These are phyloP conservation scores for Carex myosuroides DNA, from an alignment of 176 grass and related monocot genomes.

Conservation along the genomic window DNA sequence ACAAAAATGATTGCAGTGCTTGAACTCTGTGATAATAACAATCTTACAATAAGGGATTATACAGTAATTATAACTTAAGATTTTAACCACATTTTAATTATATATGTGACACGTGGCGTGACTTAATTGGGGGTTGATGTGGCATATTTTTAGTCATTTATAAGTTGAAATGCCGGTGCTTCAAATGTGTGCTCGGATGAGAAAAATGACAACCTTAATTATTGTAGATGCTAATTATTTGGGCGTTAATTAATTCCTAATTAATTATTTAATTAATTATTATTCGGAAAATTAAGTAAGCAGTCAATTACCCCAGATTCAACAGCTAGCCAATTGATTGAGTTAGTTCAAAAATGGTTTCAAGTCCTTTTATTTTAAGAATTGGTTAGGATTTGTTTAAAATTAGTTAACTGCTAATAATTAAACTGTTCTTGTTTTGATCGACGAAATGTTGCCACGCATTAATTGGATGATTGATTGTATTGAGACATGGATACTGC, in stretches of 20 bases:
- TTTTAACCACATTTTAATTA: too few relatives aligned
- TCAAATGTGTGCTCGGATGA: too few relatives aligned
- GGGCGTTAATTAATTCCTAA: background rate
- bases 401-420: slow-evolving; percentile 6
- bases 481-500: slow-evolving; percentile 2
- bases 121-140: background rate
- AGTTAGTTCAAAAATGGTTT: background rate
- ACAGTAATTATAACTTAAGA: too few relatives aligned
- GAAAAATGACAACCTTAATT: background rate
- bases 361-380: background rate
- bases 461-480: background rate
- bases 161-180: too few relatives aligned
- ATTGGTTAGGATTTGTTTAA: background rate
- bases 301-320: background rate
- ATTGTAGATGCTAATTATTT: slow-evolving; percentile 6
- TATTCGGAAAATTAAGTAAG: background rate
- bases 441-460: slow-evolving; percentile 9
- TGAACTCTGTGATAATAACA: too few relatives aligned
- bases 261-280: background rate
- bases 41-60: too few relatives aligned
- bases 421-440: background rate
- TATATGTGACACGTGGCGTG: too few relatives aligned
- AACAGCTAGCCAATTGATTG: slow-evolving; percentile 10
- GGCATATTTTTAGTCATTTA: too few relatives aligned
- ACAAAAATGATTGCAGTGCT: too few relatives aligned